Evolutionary conservation across 2,329 filamentous ascomycete genomes (phyloP).

Genomic region (Colletotrichum sp.): DNA sequence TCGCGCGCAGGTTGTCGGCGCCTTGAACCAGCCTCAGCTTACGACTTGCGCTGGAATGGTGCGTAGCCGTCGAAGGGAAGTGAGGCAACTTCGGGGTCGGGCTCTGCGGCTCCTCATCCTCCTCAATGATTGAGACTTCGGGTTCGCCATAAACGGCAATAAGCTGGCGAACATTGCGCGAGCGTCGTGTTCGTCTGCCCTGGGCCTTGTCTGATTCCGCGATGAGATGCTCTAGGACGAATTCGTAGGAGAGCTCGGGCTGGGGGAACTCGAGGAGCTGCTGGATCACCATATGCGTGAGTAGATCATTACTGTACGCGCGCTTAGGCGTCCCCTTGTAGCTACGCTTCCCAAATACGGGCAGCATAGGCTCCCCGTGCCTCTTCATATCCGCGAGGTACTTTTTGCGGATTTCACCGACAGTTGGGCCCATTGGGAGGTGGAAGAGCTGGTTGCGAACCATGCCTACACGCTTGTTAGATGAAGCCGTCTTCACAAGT

Average conservation of each 20-base stretch:
- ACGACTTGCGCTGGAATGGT: constrained; percentile 6
- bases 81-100: constrained; percentile 5
- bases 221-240: constrained; percentile 6
- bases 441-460: constrained; percentile 5
- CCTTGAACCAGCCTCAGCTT: neutral
- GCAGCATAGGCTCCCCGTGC: neutral
- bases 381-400: constrained; percentile 3
- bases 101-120: constrained; percentile 16
- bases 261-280: constrained; percentile 5
- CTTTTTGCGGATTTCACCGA: neutral
- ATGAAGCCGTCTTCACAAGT: neutral
- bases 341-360: neutral
- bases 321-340: constrained; percentile 9
- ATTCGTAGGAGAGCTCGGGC: constrained; percentile 14
- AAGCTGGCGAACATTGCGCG: constrained; percentile 9
- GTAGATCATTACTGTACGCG: constrained; percentile 7
- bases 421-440: neutral
- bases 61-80: constrained; percentile 16
- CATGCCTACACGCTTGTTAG: neutral
- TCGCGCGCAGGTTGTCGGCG: neutral
- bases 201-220: constrained; percentile 1
- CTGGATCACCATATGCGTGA: constrained; percentile 10
- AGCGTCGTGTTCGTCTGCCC: neutral
- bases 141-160: constrained; percentile 12
- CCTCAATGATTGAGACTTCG: constrained; percentile 9